phyloP scores from a whole-genome alignment of 2,329 filamentous ascomycete genomes.

The Periconia macrospinosa region DNA sequence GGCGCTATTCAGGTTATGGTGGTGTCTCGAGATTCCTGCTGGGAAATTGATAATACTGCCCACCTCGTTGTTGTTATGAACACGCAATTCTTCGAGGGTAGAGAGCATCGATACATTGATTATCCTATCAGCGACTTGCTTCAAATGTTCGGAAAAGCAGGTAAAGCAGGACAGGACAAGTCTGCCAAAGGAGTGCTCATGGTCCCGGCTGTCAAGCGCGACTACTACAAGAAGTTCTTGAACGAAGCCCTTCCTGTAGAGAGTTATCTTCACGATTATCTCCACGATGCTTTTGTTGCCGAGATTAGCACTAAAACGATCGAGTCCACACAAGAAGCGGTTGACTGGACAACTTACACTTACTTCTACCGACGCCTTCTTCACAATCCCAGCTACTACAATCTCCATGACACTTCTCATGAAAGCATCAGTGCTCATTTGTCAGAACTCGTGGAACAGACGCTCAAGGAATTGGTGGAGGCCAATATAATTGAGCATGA shows the following conservation, averaged over 20 bases:
- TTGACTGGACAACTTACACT: constrained; percentile 98
- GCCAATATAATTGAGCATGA: constrained; percentile 96
- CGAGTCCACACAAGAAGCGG: constrained; percentile 90
- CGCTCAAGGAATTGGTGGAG: constrained; percentile 84
- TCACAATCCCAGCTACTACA: constrained; percentile 96
- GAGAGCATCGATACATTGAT: constrained; percentile 95
- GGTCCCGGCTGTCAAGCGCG: constrained; percentile 90
- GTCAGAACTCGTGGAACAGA: constrained; percentile 91
- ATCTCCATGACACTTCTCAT: constrained; percentile 82
- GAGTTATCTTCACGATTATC: constrained; percentile 85
- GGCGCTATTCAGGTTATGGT: constrained; percentile 87
- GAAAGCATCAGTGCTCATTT: constrained; percentile 93
- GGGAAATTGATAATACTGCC: constrained; percentile 86
- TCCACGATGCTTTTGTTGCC: constrained; percentile 95
- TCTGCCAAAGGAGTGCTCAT: constrained; percentile 90
- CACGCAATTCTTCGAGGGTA: constrained; percentile 95
- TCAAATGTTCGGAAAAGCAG: constrained; percentile 96
- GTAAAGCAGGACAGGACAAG: constrained; percentile 76
- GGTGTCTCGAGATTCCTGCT: constrained; percentile 86
- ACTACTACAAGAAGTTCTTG: constrained; percentile 98
- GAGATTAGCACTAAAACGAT: constrained; percentile 97
- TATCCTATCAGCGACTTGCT: constrained; percentile 92
- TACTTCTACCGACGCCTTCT: constrained; percentile 96
- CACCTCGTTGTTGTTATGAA: constrained; percentile 96
- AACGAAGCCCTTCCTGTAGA: constrained; percentile 95